Conservation (phyloP, 169 alveolate species). For the Cryptosporidium xiaoi region DNA sequence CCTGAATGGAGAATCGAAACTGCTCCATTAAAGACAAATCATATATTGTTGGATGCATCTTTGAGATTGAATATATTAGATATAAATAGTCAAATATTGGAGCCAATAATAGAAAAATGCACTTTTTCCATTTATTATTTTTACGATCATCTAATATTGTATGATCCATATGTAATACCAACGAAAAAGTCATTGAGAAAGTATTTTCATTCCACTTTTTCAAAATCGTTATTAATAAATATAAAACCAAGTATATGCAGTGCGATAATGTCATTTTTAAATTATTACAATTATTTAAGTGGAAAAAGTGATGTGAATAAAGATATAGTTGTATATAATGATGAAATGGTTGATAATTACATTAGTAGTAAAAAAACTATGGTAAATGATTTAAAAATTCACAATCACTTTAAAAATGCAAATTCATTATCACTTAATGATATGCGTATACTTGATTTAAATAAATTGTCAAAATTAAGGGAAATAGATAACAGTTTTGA, state of each 20-base stretch:
- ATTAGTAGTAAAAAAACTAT: not conserved
- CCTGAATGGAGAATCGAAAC: constrained; percentile 60
- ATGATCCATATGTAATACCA: constrained; percentile 66
- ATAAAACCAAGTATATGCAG: constrained; percentile 41
- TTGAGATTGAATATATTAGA: constrained; percentile 29
- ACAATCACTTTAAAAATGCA: not conserved
- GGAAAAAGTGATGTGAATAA: not conserved
- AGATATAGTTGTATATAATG: not conserved
- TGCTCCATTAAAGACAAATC: constrained; percentile 53
- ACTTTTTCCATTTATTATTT: constrained; percentile 40
- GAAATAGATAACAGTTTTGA: not conserved
- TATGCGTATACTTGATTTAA: not conserved
- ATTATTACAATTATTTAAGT: not conserved
- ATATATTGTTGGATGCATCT: constrained; percentile 30
- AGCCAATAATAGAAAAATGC: constrained; percentile 56
- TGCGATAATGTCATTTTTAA: constrained; percentile 1
- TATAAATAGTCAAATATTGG: constrained; percentile 47
- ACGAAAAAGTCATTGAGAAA: constrained; percentile 34
- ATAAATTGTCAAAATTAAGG: constrained; percentile 1
- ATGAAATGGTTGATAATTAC: too few relatives aligned
- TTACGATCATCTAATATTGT: constrained; percentile 52
- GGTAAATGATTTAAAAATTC: not conserved
- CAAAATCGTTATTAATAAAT: constrained; percentile 32
- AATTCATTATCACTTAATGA: not conserved
- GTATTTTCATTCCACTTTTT: constrained; percentile 46